A percentile compares a stretch with the other conserved stretches of the same genome.
These are phyloP conservation scores for Phoma sp. DNA, from an alignment of 2,329 filamentous ascomycete species.

Conservation along the genomic window DNA sequence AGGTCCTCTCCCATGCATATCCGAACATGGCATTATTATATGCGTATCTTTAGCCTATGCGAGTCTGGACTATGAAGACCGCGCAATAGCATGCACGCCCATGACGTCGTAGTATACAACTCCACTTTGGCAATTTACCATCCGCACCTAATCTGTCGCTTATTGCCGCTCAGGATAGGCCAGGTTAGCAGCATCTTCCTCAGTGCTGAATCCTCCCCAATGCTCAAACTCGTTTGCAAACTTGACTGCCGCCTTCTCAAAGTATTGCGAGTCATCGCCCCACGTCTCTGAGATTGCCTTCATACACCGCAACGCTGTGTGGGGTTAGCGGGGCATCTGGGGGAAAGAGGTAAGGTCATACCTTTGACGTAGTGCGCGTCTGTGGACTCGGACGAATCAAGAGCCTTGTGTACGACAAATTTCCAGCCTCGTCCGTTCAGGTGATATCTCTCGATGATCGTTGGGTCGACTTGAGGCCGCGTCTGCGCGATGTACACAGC, in stretches of 20 bases:
- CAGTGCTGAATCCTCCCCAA: slow-evolving; percentile 62
- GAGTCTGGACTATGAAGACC: slow-evolving; percentile 4
- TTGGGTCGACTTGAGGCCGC: slow-evolving; percentile 73
- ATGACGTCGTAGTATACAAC: neutral
- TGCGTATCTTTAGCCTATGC: slow-evolving; percentile 1
- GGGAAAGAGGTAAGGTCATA: slow-evolving; percentile 35
- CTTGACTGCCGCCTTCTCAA: slow-evolving; percentile 71
- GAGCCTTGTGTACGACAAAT: slow-evolving; percentile 73
- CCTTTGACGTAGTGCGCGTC: slow-evolving; percentile 90
- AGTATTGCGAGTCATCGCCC: slow-evolving; percentile 71
- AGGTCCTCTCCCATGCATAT: neutral
- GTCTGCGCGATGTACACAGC: slow-evolving; percentile 78
- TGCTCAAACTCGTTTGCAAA: slow-evolving; percentile 77
- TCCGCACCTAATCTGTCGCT: slow-evolving; percentile 3
- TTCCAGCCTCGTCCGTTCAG: slow-evolving; percentile 75
- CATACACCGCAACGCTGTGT: slow-evolving; percentile 71
- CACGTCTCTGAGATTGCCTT: slow-evolving; percentile 76
- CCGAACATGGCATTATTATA: slow-evolving; percentile 7
- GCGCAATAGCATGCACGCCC: neutral
- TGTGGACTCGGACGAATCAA: slow-evolving; percentile 69
- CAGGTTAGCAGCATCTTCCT: slow-evolving; percentile 31
- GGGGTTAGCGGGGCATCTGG: slow-evolving; percentile 1
- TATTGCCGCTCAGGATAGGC: slow-evolving; percentile 33
- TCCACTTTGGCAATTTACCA: slow-evolving; percentile 10
- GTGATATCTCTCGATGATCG: slow-evolving; percentile 64